Evolutionary conservation across 2,329 filamentous ascomycete genomes (phyloP).

Genomic region (Helminthosporium solani): DNA sequence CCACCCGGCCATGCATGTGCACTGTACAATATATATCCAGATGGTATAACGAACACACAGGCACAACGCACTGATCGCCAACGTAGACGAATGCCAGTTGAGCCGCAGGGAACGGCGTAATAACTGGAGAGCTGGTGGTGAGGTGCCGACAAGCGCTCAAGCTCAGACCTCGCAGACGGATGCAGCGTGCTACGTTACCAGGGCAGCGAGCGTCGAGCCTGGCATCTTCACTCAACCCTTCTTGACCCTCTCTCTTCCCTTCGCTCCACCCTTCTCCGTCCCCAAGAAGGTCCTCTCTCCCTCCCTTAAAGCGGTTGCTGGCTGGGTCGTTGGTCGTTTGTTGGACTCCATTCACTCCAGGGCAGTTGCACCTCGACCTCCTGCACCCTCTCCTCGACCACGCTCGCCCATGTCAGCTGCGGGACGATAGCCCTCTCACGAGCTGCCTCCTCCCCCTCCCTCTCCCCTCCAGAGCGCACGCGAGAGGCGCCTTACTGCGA

Average conservation of each 20-base stretch:
- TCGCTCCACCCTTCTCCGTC: conserved; percentile 42
- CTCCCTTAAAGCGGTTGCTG: conserved; percentile 23
- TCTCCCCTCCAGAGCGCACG: not conserved
- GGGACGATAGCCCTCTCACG: conserved; percentile 20
- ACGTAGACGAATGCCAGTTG: no score
- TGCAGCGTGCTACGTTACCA: conserved; percentile 22
- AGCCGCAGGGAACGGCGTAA: no score
- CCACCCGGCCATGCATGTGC: no score
- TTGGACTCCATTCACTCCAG: conserved; percentile 18
- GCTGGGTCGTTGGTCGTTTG: conserved; percentile 28
- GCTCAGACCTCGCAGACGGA: conserved; percentile 27
- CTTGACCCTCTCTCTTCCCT: conserved; percentile 29
- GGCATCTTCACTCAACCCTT: conserved; percentile 42
- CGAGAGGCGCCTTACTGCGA: conserved; percentile 28
- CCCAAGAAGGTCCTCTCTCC: conserved; percentile 38
- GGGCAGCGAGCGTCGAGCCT: conserved; percentile 28
- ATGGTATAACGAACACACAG: no score
- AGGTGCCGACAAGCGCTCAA: conserved; percentile 29
- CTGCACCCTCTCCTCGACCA: conserved; percentile 13
- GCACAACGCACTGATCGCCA: no score
- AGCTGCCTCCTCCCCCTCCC: conserved; percentile 15
- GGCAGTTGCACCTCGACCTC: conserved; percentile 29
- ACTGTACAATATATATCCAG: no score
- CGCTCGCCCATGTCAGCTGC: conserved; percentile 28
- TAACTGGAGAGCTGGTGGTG: conserved; percentile 7